Evolutionary conservation across 257 asterid genomes (phyloP).

Genomic region (Forsythia suspensa): DNA sequence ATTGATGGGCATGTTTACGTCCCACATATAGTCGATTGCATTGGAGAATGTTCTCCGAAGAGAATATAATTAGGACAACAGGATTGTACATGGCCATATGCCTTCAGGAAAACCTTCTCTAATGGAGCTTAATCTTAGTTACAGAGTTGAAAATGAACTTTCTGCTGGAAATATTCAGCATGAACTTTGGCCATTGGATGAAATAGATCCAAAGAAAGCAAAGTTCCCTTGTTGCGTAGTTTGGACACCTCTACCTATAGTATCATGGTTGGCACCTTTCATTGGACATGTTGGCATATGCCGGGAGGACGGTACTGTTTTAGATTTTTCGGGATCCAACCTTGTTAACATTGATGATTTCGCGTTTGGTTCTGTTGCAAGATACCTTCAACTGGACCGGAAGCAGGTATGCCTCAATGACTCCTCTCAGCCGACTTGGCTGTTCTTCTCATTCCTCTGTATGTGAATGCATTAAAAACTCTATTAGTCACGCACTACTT

Average conservation of each 20-base stretch:
- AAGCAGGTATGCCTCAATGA: conserved; percentile 56
- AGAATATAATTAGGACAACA: conserved; percentile 22
- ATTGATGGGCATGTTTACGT: conserved; percentile 1
- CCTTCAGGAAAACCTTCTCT: conserved; percentile 33
- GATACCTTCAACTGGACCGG: conserved; percentile 81
- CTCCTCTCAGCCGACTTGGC: background rate
- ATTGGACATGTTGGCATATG: conserved; percentile 93
- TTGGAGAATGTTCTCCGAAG: conserved; percentile 20
- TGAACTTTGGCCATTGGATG: conserved; percentile 79
- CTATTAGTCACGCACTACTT: background rate
- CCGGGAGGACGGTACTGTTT: conserved; percentile 67
- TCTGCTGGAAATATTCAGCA: conserved; percentile 31
- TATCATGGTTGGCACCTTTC: conserved; percentile 98
- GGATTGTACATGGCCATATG: conserved; percentile 28
- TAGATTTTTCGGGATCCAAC: conserved; percentile 87
- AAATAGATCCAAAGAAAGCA: conserved; percentile 60
- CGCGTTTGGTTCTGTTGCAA: conserved; percentile 76
- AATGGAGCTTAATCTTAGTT: conserved; percentile 55
- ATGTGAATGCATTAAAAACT: background rate
- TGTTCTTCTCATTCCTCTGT: background rate
- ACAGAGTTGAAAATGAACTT: conserved; percentile 29
- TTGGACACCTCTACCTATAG: conserved; percentile 93
- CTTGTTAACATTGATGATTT: conserved; percentile 59
- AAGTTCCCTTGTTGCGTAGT: conserved; percentile 88
- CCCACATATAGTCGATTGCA: background rate